Percentiles rank a stretch among this genome's conserved stretches.
Evolutionary conservation across 164 flowering plant genomes (phyloP).

Genomic region (Malania oleifera): DNA sequence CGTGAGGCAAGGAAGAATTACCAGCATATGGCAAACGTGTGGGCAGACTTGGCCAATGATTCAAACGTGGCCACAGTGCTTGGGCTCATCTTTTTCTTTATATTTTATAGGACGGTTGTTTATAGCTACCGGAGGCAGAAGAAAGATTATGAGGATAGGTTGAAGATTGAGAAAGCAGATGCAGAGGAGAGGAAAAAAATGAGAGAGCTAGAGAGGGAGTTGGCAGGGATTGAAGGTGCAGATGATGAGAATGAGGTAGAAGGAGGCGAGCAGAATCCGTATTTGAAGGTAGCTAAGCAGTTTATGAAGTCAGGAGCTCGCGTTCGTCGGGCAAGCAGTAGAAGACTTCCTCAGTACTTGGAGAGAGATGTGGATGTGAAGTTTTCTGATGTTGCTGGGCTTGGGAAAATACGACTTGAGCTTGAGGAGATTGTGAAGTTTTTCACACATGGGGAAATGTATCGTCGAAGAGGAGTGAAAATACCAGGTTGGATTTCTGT

Average conservation of each 20-base stretch:
- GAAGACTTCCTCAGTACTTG: slow-evolving; percentile 65
- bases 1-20: slow-evolving; percentile 34
- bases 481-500: slow-evolving; percentile 65
- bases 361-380: slow-evolving; percentile 87
- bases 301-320: slow-evolving; percentile 96
- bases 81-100: slow-evolving; percentile 58
- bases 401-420: slow-evolving; percentile 86
- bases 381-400: slow-evolving; percentile 95
- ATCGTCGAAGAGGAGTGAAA: slow-evolving; percentile 84
- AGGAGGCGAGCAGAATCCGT: slow-evolving; percentile 51
- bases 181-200: slow-evolving; percentile 85
- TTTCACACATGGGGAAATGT: slow-evolving; percentile 93
- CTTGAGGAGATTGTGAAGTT: slow-evolving; percentile 97
- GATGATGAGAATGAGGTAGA: slow-evolving; percentile 54
- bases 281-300: slow-evolving; percentile 69
- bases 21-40: slow-evolving; percentile 35
- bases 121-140: slow-evolving; percentile 59
- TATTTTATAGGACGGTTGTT: slow-evolving; percentile 74
- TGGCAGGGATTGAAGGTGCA: slow-evolving; percentile 52
- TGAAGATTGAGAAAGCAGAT: slow-evolving; percentile 86
- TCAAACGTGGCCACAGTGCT: slow-evolving; percentile 47
- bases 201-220: slow-evolving; percentile 66
- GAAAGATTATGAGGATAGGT: slow-evolving; percentile 89
- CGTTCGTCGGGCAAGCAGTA: slow-evolving; percentile 56
- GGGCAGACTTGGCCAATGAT: slow-evolving; percentile 55